A percentile compares a stretch with the other conserved stretches of the same genome.
Conservation (phyloP, 805 yeast species). For the Priceomyces medius region DNA sequence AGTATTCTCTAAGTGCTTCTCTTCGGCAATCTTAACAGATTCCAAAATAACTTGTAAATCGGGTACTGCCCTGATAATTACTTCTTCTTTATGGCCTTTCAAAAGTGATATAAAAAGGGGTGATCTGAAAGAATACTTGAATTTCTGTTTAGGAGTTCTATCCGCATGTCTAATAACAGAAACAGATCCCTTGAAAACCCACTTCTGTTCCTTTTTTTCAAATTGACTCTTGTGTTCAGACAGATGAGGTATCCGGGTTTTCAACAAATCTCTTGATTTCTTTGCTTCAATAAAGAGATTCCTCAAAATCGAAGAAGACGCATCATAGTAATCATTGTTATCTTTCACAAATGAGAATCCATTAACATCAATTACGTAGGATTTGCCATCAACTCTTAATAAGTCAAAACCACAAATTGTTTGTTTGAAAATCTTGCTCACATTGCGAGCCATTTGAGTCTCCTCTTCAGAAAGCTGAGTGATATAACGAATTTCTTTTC, state of each 20-base stretch:
- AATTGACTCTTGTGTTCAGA: constrained; percentile 37
- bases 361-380: constrained; percentile 95
- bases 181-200: constrained; percentile 95
- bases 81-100: constrained; percentile 95
- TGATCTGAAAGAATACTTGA: constrained; percentile 90
- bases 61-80: constrained; percentile 84
- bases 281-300: constrained; percentile 63
- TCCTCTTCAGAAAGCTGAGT: constrained; percentile 79
- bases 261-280: constrained; percentile 39
- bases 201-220: constrained; percentile 76
- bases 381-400: constrained; percentile 80
- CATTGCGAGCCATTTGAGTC: constrained; percentile 73
- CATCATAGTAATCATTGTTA: constrained; percentile 79
- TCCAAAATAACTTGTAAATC: constrained; percentile 83
- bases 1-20: constrained; percentile 74
- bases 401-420: constrained; percentile 97
- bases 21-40: constrained; percentile 80
- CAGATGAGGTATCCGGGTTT: constrained; percentile 35
- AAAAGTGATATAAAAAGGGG: constrained; percentile 80
- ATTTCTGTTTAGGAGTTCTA: constrained; percentile 96
- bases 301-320: constrained; percentile 74
- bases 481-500: constrained; percentile 90
- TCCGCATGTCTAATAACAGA: constrained; percentile 95
- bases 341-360: constrained; percentile 98
- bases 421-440: constrained; percentile 77